phyloP scores from a whole-genome alignment of 495 filamentous ascomycete genomes.

The Neurospora africana region DNA sequence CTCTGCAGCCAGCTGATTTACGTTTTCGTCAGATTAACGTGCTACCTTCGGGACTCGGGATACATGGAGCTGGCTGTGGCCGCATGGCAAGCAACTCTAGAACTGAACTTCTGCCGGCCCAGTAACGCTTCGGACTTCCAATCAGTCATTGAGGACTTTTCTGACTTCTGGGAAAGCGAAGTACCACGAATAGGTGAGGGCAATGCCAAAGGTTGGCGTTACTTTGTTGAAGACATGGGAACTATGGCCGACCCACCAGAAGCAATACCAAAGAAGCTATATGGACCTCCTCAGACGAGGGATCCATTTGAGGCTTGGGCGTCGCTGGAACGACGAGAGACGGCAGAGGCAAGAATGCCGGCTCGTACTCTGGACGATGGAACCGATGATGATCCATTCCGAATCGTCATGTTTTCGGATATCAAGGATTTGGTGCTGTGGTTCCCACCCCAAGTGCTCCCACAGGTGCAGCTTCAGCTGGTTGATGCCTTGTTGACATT shows the following conservation, averaged over 20 bases:
- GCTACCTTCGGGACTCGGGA: constrained; percentile 68
- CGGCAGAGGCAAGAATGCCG: constrained; percentile 43
- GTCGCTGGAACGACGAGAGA: constrained; percentile 43
- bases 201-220: constrained; percentile 58
- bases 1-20: constrained; percentile 50
- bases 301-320: constrained; percentile 48
- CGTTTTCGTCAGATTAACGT: constrained; percentile 60
- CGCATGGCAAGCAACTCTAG: constrained; percentile 75
- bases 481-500: constrained; percentile 62
- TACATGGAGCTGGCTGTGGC: constrained; percentile 68
- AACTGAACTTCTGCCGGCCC: constrained; percentile 55
- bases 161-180: constrained; percentile 82
- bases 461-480: constrained; percentile 32
- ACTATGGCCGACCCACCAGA: constrained; percentile 27
- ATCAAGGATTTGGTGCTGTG: constrained; percentile 51
- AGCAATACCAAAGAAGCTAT: constrained; percentile 11
- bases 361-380: constrained; percentile 54
- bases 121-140: constrained; percentile 13
- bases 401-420: constrained; percentile 70
- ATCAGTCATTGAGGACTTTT: constrained; percentile 38
- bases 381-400: constrained; percentile 65
- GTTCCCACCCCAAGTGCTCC: constrained; percentile 29
- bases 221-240: constrained; percentile 31
- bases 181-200: constrained; percentile 68
- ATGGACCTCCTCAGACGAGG: constrained; percentile 15